Percentiles rank a stretch among this genome's conserved stretches.
phyloP scores from a whole-genome alignment of 2,329 filamentous ascomycete species.

The Fulvia fulva region DNA sequence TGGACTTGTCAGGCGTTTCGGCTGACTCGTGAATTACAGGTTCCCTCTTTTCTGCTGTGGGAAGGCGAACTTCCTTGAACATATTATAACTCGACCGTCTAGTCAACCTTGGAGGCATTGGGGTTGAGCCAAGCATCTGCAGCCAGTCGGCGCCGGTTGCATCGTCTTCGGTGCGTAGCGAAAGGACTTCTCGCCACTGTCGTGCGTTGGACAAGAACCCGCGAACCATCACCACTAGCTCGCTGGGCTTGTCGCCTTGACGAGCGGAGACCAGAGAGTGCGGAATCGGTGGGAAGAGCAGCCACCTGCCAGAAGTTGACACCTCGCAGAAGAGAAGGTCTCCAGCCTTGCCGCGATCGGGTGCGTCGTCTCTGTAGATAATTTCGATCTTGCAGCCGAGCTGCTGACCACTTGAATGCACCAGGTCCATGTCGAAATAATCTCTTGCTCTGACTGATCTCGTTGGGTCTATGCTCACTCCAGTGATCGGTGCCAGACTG shows the following conservation, averaged over 20 bases:
- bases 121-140: constrained; percentile 68
- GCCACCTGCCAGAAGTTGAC: constrained; percentile 71
- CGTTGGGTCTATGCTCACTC: constrained; percentile 67
- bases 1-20: constrained; percentile 17
- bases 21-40: constrained; percentile 5
- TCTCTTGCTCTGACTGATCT: constrained; percentile 87
- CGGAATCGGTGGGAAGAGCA: constrained; percentile 87
- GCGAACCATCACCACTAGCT: constrained; percentile 83
- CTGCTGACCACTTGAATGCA: constrained; percentile 84
- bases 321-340: constrained; percentile 92
- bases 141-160: constrained; percentile 83
- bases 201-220: constrained; percentile 58
- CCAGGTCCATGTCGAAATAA: constrained; percentile 77
- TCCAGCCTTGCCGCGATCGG: constrained; percentile 63
- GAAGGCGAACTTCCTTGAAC: constrained; percentile 18
- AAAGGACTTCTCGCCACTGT: constrained; percentile 81
- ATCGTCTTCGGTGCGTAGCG: constrained; percentile 70
- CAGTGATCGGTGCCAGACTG: constrained; percentile 67
- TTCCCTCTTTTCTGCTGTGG: constrained; percentile 14
- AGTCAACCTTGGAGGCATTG: constrained; percentile 54
- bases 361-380: constrained; percentile 74
- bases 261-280: constrained; percentile 72
- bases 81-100: constrained; percentile 51
- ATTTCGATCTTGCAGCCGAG: constrained; percentile 87
- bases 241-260: constrained; percentile 64